phyloP scores from a whole-genome alignment of 352 stramenopile genomes.

The Pythium myriotylum region DNA sequence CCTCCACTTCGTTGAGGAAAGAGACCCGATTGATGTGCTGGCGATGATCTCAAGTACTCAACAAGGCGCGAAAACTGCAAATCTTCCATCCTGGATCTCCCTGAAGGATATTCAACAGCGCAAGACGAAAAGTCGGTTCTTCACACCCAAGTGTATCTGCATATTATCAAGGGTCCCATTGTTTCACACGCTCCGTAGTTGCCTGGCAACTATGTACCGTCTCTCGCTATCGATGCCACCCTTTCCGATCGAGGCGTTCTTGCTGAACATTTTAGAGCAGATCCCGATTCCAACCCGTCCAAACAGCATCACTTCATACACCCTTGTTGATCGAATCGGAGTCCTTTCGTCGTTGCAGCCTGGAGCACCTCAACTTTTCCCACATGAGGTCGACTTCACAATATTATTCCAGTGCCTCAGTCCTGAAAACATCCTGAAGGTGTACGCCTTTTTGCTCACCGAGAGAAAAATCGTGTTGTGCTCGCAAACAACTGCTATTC shows the following conservation, averaged over 20 bases:
- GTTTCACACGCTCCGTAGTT: conserved; percentile 58
- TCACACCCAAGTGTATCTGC: conserved; percentile 66
- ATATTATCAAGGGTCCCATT: conserved; percentile 56
- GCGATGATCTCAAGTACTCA: conserved; percentile 53
- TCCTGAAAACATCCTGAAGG: conserved; percentile 68
- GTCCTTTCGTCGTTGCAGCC: conserved; percentile 37
- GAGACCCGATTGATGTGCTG: conserved; percentile 62
- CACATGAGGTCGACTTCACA: conserved; percentile 68
- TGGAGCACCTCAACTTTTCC: conserved; percentile 38
- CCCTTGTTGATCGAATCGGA: conserved; percentile 37
- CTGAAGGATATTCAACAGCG: conserved; percentile 71
- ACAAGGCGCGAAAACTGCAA: conserved; percentile 38
- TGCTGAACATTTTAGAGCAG: conserved; percentile 58
- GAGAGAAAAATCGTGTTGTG: conserved; percentile 76
- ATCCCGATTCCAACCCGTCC: conserved; percentile 40
- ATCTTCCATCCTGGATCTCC: conserved; percentile 65
- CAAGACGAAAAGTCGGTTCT: conserved; percentile 54
- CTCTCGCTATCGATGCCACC: conserved; percentile 36
- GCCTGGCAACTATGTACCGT: conserved; percentile 51
- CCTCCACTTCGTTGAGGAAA: conserved; percentile 68
- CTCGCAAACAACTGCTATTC: conserved; percentile 53
- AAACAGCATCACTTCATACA: conserved; percentile 39
- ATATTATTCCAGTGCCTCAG: conserved; percentile 72
- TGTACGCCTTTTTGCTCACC: conserved; percentile 63
- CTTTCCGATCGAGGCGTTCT: conserved; percentile 46